Evolutionary conservation across 331 rosid genomes (phyloP).

Genomic region (Erythrophleum ivorense): DNA sequence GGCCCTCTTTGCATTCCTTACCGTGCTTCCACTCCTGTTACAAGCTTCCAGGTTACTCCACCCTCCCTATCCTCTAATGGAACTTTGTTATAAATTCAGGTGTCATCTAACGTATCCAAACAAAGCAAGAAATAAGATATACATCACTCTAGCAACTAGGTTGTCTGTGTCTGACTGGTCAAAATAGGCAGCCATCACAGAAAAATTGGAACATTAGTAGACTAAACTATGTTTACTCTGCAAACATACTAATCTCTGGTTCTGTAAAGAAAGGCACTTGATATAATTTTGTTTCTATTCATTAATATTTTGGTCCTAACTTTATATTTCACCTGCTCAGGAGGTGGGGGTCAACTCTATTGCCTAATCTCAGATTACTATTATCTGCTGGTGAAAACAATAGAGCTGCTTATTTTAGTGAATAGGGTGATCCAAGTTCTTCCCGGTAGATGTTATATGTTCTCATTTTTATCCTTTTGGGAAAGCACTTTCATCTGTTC

Average conservation of each 20-base stretch:
- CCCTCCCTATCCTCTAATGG: background rate
- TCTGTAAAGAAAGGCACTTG: background rate
- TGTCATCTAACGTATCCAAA: conserved; percentile 14
- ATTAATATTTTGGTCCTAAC: background rate
- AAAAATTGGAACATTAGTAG: background rate
- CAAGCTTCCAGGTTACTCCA: background rate
- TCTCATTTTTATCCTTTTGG: too few relatives aligned
- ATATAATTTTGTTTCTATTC: background rate
- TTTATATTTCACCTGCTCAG: background rate
- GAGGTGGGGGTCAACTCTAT: conserved; percentile 1
- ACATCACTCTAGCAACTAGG: background rate
- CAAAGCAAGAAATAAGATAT: background rate
- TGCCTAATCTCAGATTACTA: conserved; percentile 16
- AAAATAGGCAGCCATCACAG: background rate
- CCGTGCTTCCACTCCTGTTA: background rate
- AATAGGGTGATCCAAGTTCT: background rate
- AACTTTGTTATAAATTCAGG: background rate
- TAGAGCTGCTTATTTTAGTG: background rate
- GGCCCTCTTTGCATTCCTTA: conserved; percentile 1
- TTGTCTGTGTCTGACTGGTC: background rate
- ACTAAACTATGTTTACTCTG: too few relatives aligned
- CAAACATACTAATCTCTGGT: background rate
- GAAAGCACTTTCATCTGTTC: background rate
- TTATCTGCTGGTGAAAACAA: background rate
- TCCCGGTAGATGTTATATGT: background rate